These are phyloP conservation scores for Colletotrichum eremochloae DNA, from an alignment of 2,329 filamentous ascomycete species.

Conservation along the genomic window DNA sequence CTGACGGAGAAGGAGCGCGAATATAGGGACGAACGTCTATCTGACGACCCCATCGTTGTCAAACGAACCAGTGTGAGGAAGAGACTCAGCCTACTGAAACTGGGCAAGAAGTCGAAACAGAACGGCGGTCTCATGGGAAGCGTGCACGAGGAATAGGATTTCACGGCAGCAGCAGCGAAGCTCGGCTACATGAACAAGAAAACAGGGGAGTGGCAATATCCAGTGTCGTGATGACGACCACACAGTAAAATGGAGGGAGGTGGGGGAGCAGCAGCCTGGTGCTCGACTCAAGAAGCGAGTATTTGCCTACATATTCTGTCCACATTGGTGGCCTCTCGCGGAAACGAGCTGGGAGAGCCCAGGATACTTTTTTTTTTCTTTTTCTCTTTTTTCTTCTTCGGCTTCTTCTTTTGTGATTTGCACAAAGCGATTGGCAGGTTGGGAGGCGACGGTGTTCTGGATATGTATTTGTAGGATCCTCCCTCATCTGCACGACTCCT, in stretches of 20 bases:
- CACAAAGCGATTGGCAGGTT: slow-evolving; percentile 11
- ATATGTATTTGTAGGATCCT: slow-evolving; percentile 41
- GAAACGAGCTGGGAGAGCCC: not conserved
- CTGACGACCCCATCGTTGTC: slow-evolving; percentile 48
- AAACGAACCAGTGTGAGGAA: slow-evolving; percentile 79
- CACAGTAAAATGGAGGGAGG: no score
- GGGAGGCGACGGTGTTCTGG: slow-evolving; percentile 41
- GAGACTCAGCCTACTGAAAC: slow-evolving; percentile 81
- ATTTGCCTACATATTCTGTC: slow-evolving; percentile 18
- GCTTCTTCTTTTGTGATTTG: slow-evolving; percentile 17
- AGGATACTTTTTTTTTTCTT: slow-evolving; percentile 12
- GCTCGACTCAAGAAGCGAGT: not conserved
- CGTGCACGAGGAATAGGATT: slow-evolving; percentile 67
- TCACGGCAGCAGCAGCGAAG: slow-evolving; percentile 37
- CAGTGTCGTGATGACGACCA: slow-evolving; percentile 31
- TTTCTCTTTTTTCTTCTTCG: not conserved
- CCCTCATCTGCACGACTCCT: slow-evolving; percentile 29
- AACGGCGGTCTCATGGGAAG: slow-evolving; percentile 65
- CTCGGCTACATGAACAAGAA: slow-evolving; percentile 43
- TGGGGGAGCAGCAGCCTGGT: not conserved
- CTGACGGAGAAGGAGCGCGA: slow-evolving; percentile 45
- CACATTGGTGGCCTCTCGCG: not conserved
- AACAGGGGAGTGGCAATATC: slow-evolving; percentile 44
- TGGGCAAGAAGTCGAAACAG: slow-evolving; percentile 78
- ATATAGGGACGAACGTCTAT: slow-evolving; percentile 47